A percentile compares a stretch with the other conserved stretches of the same genome.
phyloP scores from a whole-genome alignment of 163 green algal genomes.

The Trebouxiophyceae sp. region DNA sequence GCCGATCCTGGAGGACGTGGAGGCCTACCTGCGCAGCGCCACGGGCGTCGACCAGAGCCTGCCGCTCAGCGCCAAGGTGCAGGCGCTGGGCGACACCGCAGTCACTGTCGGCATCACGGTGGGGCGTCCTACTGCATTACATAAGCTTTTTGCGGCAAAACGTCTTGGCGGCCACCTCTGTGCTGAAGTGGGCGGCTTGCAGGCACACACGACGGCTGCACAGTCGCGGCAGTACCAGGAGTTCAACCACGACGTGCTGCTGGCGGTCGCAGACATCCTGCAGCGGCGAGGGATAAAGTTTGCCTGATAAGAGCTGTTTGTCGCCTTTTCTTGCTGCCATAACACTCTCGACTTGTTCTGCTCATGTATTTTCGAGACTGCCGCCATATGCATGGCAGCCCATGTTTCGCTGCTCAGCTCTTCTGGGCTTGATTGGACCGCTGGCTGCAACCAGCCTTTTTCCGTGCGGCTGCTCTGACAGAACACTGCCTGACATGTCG shows the following conservation, averaged over 20 bases:
- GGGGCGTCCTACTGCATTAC: neutral
- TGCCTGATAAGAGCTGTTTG: too few relatives aligned
- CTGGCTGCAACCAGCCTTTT: too few relatives aligned
- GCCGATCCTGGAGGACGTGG: slow-evolving; percentile 13
- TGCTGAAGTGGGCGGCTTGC: neutral
- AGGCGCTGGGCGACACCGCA: slow-evolving; percentile 4
- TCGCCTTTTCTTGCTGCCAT: too few relatives aligned
- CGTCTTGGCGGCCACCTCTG: neutral
- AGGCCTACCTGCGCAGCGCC: slow-evolving; percentile 14
- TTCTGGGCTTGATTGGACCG: too few relatives aligned
- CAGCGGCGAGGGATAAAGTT: slow-evolving; percentile 8
- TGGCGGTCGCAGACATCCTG: slow-evolving; percentile 11
- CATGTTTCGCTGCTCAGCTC: too few relatives aligned
- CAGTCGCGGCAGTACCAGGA: slow-evolving; percentile 12
- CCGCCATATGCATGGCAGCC: too few relatives aligned
- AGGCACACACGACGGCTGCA: slow-evolving; percentile 20
- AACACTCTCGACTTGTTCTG: too few relatives aligned
- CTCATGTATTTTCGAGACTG: too few relatives aligned
- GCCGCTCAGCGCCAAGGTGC: slow-evolving; percentile 10
- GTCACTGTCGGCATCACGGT: slow-evolving; percentile 21
- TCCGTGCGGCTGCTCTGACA: too few relatives aligned
- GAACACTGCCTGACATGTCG: too few relatives aligned
- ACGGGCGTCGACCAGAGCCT: slow-evolving; percentile 16
- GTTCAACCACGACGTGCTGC: slow-evolving; percentile 17
- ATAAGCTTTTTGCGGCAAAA: neutral